Evolutionary conservation across 2,329 filamentous ascomycete species (phyloP), one percentile per base, ranked within the genome.

Genomic region (Fusarium albosuccineum): DNA sequence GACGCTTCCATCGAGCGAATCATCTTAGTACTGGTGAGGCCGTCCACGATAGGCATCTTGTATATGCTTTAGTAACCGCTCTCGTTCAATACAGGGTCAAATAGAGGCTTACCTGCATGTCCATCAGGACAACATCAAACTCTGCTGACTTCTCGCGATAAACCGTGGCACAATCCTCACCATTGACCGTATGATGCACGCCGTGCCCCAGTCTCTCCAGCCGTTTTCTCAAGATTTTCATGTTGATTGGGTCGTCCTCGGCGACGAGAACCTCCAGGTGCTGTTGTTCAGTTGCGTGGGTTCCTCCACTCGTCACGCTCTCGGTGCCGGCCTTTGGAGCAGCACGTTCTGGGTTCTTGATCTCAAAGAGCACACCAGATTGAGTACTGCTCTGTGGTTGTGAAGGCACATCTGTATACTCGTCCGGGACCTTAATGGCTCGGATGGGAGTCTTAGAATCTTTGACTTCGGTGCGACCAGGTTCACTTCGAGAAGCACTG

Each of bases 21-120:
- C 86, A 93, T 91, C 77, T 93, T 94, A 0, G 93, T 92, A 14
- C 93, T 93, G 4, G 86, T 89, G 27, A 94, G 84, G 13, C 94
- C 94, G 74, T 97, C 93, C 5, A 97, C 91, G 33, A 97, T 96
- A 16, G 94, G 93, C 94, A 97, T 97, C 93, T 97, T n/a, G 17
- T 46, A 22, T 2, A 30, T 16, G 29, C 16, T 44, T 66, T 61
- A 67, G 45, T 16, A 53, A 26, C 9, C 9, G 9, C 10, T 7
- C 10, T 16, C 4, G 5, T 3, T 40, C 5, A 22, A 13, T 8
- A 6, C 17, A 3, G 17, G 3, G 6, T 6, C 16, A 13, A 8
- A 37, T 3, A 14, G 14, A n/a, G 27, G 79, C 87, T 78, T 75
- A 94, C 93, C 85, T 97, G 93, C 86, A 97, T 93, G 74, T 97